Evolutionary conservation across 2,329 filamentous ascomycete species (phyloP).

Genomic region (Graphilbum sp.): DNA sequence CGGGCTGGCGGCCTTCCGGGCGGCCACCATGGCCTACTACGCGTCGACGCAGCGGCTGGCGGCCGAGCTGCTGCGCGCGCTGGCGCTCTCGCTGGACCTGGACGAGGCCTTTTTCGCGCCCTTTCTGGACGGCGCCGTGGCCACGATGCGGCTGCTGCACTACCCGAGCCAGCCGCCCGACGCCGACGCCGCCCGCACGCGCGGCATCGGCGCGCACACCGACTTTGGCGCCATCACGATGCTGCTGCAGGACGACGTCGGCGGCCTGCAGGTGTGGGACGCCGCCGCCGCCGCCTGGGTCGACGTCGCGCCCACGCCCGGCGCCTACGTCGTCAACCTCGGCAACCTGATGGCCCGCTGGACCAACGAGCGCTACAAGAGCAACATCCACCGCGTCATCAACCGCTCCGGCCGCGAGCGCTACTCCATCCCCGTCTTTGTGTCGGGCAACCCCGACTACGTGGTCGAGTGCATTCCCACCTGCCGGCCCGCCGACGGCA

Average conservation of each 20-base stretch:
- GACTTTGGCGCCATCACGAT: conserved; percentile 40
- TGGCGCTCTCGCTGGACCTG: conserved; percentile 16
- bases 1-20: conserved; percentile 17
- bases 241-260: conserved; percentile 30
- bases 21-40: conserved; percentile 15
- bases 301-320: conserved; percentile 24
- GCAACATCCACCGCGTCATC: conserved; percentile 36
- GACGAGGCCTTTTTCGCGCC: conserved; percentile 11
- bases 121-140: conserved; percentile 32
- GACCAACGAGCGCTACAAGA: conserved; percentile 35
- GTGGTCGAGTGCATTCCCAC: conserved; percentile 7
- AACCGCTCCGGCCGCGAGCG: conserved; percentile 7
- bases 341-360: conserved; percentile 30
- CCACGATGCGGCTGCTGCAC: conserved; percentile 43
- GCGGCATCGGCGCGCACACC: conserved; percentile 24
- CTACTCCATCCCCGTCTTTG: conserved; percentile 7
- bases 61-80: conserved; percentile 13
- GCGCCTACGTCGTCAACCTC: conserved; percentile 32
- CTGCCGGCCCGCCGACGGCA: neutral
- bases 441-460: conserved; percentile 8
- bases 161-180: conserved; percentile 17
- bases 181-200: conserved; percentile 14
- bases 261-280: conserved; percentile 31
- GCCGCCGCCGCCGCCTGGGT: conserved; percentile 25
- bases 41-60: conserved; percentile 14